These are phyloP conservation scores for Parathielavia hyrcaniae DNA, from an alignment of 495 filamentous ascomycete genomes.

Conservation along the genomic window DNA sequence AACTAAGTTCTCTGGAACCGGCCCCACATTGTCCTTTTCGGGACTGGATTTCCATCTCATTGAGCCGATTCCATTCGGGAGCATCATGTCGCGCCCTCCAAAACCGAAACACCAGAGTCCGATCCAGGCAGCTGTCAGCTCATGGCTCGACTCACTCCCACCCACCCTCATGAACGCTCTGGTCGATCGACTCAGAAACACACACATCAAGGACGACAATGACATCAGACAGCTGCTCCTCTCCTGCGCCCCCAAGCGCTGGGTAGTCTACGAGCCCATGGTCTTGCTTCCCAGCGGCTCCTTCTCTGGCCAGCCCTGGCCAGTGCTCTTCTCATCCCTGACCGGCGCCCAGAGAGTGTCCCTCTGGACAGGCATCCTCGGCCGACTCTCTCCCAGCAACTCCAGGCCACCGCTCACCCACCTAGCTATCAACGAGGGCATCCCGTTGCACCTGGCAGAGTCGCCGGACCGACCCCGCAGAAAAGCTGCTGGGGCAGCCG, in stretches of 20 bases:
- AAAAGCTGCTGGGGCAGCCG: background rate
- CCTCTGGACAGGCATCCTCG: conserved; percentile 48
- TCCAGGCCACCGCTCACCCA: conserved; percentile 48
- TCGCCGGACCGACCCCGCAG: background rate
- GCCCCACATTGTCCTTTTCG: background rate
- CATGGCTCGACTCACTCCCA: conserved; percentile 27
- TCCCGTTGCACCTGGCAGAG: conserved; percentile 42
- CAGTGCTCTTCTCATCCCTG: conserved; percentile 31
- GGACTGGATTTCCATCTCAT: too few relatives aligned
- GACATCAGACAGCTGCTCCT: conserved; percentile 26
- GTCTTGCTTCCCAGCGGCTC: conserved; percentile 58
- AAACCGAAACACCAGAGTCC: conserved; percentile 25
- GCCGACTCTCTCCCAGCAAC: conserved; percentile 40
- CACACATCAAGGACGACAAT: background rate
- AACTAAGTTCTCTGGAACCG: background rate
- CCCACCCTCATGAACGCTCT: background rate
- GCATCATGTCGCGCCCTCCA: conserved; percentile 13
- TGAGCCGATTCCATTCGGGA: too few relatives aligned
- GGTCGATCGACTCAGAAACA: background rate
- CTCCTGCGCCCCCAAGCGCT: conserved; percentile 52
- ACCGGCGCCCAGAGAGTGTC: conserved; percentile 9
- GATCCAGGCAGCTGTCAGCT: conserved; percentile 27
- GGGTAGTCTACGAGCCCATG: conserved; percentile 64
- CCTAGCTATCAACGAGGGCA: conserved; percentile 67
- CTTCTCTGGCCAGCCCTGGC: conserved; percentile 48